Base-by-base conservation (phyloP, 2,329 filamentous ascomycete species). In the Fusarium verticillioides region DNA sequence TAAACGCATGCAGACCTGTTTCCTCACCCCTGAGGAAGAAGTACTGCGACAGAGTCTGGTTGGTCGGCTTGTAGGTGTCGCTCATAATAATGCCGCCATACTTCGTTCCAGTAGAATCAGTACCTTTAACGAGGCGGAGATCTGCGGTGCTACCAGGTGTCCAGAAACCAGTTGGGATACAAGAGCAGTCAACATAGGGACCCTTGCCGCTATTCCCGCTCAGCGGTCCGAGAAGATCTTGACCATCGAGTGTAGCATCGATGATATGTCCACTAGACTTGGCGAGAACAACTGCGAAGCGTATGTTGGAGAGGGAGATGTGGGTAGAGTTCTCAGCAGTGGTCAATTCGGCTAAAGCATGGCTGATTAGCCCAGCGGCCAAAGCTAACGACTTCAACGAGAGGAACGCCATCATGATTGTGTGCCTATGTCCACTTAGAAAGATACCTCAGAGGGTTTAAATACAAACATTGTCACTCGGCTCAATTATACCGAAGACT, bases 101-200 rank as follows among this genome's bases (percentile, higher is more conserved):
- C 2, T 83, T 73, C 0, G 83, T 86, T 1, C 85, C 85, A 9
- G 82, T 81, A 12, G 80, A 83, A 71, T 85, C 84, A 54, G 80
- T 83, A 52, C 83, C 84, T 65, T 84, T 83, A 68, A 84, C 77
- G 23, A 85, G 81, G 59, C 82, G 81, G 71, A 85, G 81, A 62
- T 80, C 78, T 69, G 88, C 82, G 5, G 85, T 86, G 19, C 80
- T 81, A 0, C 88, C 88, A 0, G 89, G 87, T 0, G 88, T 91
- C 80, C 88, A 91, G 69, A 86, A 86, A 0, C 89, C 89, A 0
- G 82, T 83, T 2, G 88, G 88, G 0, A 83, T 87, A 76, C 89
- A 91, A 72, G 90, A 89, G 77, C 89, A 91, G 76, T 91, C 89
- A 6, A 91, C 84, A 69, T 91, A 90, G 1, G 88, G 87, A 0